phyloP scores from a whole-genome alignment of 495 filamentous ascomycete species.

The Margaritispora aquatica region DNA sequence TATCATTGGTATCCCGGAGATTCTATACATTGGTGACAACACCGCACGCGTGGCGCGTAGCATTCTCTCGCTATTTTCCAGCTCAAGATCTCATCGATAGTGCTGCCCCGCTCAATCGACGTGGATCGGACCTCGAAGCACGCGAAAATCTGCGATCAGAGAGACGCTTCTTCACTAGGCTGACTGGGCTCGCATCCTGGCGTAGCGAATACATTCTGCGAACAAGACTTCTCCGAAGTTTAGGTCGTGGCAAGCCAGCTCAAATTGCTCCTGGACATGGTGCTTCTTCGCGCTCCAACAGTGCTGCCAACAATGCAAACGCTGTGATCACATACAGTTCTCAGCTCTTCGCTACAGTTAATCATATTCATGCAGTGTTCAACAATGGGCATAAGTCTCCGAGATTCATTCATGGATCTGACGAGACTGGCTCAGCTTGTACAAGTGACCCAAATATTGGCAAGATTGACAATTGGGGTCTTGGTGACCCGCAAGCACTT shows the following conservation, averaged over 20 bases:
- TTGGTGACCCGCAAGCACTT: slow-evolving; percentile 66
- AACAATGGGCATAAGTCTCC: slow-evolving; percentile 61
- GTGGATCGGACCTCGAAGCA: slow-evolving; percentile 28
- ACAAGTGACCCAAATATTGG: slow-evolving; percentile 68
- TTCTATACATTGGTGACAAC: slow-evolving; percentile 80
- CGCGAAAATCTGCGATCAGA: slow-evolving; percentile 53
- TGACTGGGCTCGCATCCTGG: slow-evolving; percentile 80
- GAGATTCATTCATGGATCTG: slow-evolving; percentile 72
- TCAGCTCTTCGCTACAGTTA: slow-evolving; percentile 66
- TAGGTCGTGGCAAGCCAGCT: slow-evolving; percentile 69
- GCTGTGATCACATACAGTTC: slow-evolving; percentile 75
- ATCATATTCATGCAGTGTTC: slow-evolving; percentile 69
- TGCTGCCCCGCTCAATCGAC: slow-evolving; percentile 21
- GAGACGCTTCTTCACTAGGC: slow-evolving; percentile 67
- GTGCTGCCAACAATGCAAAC: slow-evolving; percentile 46
- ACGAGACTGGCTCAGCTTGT: slow-evolving; percentile 65
- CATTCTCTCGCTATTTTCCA: slow-evolving; percentile 84
- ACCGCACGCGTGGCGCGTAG: slow-evolving; percentile 84
- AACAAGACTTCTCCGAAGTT: slow-evolving; percentile 74
- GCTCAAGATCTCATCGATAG: slow-evolving; percentile 47
- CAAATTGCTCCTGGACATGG: slow-evolving; percentile 33
- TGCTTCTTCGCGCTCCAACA: slow-evolving; percentile 38
- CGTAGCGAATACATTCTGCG: slow-evolving; percentile 86
- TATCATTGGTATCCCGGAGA: slow-evolving; percentile 75
- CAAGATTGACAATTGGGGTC: slow-evolving; percentile 79